Evolutionary conservation across 176 grass and related monocot species (phyloP), one percentile per base, ranked within the genome.

Genomic region (Otatea glauca): DNA sequence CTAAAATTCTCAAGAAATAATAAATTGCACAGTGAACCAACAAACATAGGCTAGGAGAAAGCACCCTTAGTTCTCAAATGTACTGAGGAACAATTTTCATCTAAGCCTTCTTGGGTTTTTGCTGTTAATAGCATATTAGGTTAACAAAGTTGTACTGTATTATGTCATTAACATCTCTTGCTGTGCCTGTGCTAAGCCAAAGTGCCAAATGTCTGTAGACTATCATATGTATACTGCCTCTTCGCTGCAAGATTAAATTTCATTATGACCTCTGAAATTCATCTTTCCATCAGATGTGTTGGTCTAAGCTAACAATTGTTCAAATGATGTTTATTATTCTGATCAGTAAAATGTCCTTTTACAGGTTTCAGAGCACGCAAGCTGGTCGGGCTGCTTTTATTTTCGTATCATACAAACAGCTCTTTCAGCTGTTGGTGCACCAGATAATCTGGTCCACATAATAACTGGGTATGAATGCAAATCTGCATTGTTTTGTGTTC

Each of bases 311-410:
- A 75, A 47, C 27, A 60, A 43, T 70, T 47, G 47, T 55, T 37
- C 3, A 67, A 25, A 32, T 23, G 42, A 13, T 61, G 47, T 83
- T 21, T 43, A 66, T 66, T 78, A 27, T 72, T 90, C 21, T 90
- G 29, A 82, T 50, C 8, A 5, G 50, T 77, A 45, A 56, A 48
- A 74, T 86, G 49, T 0, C 53, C 11, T 53, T 67, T 53, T 83
- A 69, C 60, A 99, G 96, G 89, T 96, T 84, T 99, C 93, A 72
- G 96, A 99, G 79, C 92, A 99, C 82, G 93, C 96, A 8, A 99
- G 84, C 89, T 99, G 96, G 93, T 99, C 96, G 21, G 96, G 96
- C 32, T 99, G 89, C 86, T 99, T 99, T 88, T 99, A 99, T 84
- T 86, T 89, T 74, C 89, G 91, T 34, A 96, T 99, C 81, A 96